These are phyloP conservation scores for Neurospora africana DNA, from an alignment of 495 filamentous ascomycete genomes.

Conservation along the genomic window DNA sequence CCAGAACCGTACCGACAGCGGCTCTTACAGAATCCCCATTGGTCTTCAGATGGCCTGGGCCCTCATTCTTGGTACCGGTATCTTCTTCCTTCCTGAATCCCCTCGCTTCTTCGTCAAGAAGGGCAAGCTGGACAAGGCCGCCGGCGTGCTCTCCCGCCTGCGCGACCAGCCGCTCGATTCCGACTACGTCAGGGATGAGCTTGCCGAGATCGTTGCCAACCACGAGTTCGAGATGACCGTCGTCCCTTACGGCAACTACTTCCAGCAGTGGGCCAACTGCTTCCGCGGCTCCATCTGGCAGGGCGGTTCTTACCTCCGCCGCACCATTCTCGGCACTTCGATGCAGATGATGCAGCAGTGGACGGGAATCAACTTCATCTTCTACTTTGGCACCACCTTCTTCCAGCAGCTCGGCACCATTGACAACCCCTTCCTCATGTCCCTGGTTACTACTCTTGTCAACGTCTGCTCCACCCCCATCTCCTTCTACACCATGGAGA, in stretches of 20 bases:
- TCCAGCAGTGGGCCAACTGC: conserved; percentile 55
- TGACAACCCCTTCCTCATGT: conserved; percentile 65
- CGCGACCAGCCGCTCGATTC: conserved; percentile 57
- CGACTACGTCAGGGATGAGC: conserved; percentile 52
- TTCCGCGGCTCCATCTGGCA: conserved; percentile 47
- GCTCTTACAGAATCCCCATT: conserved; percentile 64
- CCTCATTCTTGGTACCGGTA: conserved; percentile 47
- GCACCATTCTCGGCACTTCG: conserved; percentile 60
- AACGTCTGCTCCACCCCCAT: conserved; percentile 72
- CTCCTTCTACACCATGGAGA: conserved; percentile 75
- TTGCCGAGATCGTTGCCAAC: conserved; percentile 72
- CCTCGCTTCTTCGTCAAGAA: conserved; percentile 69
- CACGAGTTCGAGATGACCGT: conserved; percentile 62
- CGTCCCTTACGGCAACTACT: conserved; percentile 51
- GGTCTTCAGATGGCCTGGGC: conserved; percentile 61
- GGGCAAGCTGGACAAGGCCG: conserved; percentile 51
- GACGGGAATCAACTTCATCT: conserved; percentile 68
- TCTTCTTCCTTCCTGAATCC: conserved; percentile 60
- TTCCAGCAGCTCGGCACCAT: conserved; percentile 64
- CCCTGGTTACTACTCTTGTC: conserved; percentile 69
- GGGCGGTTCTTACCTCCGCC: conserved; percentile 47
- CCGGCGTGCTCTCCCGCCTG: conserved; percentile 48
- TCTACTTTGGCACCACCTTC: conserved; percentile 79
- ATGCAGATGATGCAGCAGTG: conserved; percentile 67
- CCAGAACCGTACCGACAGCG: conserved; percentile 49